phyloP scores from a whole-genome alignment of 2,329 filamentous ascomycete species.

The Paecilomyces formosus region DNA sequence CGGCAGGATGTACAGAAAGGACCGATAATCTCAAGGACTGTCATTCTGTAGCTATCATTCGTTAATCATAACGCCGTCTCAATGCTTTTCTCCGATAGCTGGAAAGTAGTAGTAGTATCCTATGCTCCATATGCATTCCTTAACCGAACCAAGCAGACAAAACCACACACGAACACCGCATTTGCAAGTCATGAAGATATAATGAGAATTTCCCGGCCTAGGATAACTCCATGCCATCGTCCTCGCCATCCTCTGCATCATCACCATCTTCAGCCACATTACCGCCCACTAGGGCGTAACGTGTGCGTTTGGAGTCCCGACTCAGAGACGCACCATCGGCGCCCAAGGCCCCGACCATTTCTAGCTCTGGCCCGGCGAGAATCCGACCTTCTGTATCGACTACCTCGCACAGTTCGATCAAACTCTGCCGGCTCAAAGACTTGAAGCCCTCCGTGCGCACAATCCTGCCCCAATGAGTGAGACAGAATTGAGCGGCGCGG shows the following conservation, averaged over 20 bases:
- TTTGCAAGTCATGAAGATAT: neutral
- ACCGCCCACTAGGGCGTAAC: conserved; percentile 16
- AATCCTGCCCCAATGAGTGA: conserved; percentile 90
- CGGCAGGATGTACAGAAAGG: neutral
- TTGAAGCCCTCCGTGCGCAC: conserved; percentile 85
- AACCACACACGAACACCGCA: neutral
- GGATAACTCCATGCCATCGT: conserved; percentile 41
- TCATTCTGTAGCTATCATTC: neutral
- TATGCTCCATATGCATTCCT: neutral
- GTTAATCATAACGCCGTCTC: neutral
- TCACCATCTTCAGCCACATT: conserved; percentile 26
- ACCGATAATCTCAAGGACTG: neutral
- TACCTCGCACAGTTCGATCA: conserved; percentile 89
- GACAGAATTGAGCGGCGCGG: conserved; percentile 78
- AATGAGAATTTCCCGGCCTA: conserved; percentile 9
- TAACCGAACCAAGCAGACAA: neutral
- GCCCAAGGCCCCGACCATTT: conserved; percentile 49
- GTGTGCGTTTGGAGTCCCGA: conserved; percentile 22
- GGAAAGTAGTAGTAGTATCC: neutral
- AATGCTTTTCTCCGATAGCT: neutral
- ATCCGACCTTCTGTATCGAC: conserved; percentile 90
- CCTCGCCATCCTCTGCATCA: conserved; percentile 39
- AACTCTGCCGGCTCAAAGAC: conserved; percentile 65
- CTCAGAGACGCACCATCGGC: conserved; percentile 37
- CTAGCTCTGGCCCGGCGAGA: conserved; percentile 77